These are phyloP conservation scores for Aschersonia sp. DNA, from an alignment of 2,329 filamentous ascomycete genomes.

Conservation along the genomic window DNA sequence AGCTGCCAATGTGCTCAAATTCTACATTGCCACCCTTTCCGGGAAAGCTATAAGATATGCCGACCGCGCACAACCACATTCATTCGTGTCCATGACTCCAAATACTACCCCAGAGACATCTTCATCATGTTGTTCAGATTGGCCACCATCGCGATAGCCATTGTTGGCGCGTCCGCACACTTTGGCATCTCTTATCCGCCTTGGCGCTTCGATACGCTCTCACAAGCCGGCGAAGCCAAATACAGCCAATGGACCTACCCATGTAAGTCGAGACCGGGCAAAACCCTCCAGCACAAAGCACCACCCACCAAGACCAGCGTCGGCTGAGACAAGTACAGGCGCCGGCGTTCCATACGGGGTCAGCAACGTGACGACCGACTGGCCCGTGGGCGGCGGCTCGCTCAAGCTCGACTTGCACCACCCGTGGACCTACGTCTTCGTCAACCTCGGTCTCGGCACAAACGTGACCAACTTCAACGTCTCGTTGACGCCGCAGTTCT, in stretches of 20 bases:
- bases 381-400: slow-evolving; percentile 35
- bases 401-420: slow-evolving; percentile 35
- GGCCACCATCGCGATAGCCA: slow-evolving; percentile 18
- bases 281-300: neutral
- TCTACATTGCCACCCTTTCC: neutral
- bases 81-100: neutral
- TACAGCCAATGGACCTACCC: slow-evolving; percentile 36
- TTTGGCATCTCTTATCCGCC: slow-evolving; percentile 31
- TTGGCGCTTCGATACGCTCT: slow-evolving; percentile 34
- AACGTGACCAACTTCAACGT: slow-evolving; percentile 53
- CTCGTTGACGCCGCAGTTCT: slow-evolving; percentile 45
- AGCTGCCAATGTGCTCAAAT: neutral
- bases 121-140: slow-evolving; percentile 17
- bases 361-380: slow-evolving; percentile 32
- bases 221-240: slow-evolving; percentile 16
- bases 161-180: slow-evolving; percentile 28
- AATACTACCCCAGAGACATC: neutral
- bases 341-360: slow-evolving; percentile 29
- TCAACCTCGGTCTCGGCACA: slow-evolving; percentile 36
- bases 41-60: neutral
- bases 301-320: neutral
- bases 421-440: slow-evolving; percentile 34
- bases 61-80: neutral
- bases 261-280: slow-evolving; percentile 21
- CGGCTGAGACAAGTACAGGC: slow-evolving; percentile 16